phyloP scores from a whole-genome alignment of 768 basidiomycete species.

The Galerina marginata region DNA sequence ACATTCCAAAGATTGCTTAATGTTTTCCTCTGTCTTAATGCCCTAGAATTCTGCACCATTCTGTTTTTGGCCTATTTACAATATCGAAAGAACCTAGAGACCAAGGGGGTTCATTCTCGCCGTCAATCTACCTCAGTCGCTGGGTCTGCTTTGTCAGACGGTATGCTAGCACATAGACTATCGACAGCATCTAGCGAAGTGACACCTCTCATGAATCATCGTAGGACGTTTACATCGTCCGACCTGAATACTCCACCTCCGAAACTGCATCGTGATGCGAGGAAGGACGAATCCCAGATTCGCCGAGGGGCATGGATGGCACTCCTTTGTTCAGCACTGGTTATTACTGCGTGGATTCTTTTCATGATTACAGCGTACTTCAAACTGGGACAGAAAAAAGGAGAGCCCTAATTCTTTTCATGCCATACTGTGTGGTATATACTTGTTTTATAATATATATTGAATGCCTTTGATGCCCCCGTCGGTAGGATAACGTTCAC shows the following conservation, averaged over 20 bases:
- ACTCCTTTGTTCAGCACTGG: constrained; percentile 43
- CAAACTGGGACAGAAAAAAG: constrained; percentile 44
- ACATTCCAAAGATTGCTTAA: constrained; percentile 61
- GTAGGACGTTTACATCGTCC: neutral
- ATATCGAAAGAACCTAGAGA: constrained; percentile 37
- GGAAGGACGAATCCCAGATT: constrained; percentile 34
- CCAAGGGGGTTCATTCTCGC: constrained; percentile 4
- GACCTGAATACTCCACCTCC: neutral
- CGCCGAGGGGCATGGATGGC: constrained; percentile 59
- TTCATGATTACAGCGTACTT: constrained; percentile 68
- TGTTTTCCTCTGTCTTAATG: constrained; percentile 60
- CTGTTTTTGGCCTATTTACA: constrained; percentile 55
- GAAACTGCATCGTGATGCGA: neutral
- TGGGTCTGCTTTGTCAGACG: neutral
- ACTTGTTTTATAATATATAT: neutral
- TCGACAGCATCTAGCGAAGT: constrained; percentile 20
- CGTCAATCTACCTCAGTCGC: neutral
- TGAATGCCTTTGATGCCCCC: neutral
- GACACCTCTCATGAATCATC: constrained; percentile 9
- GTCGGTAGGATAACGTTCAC: too few relatives aligned
- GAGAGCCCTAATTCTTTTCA: neutral
- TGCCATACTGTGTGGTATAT: neutral
- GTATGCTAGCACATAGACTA: constrained; percentile 15
- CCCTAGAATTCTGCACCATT: constrained; percentile 59
- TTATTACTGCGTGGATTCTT: constrained; percentile 63